Evolutionary conservation across 2,329 filamentous ascomycete species (phyloP), one percentile per base, ranked within the genome.

Genomic region (Metarhizium sp.): DNA sequence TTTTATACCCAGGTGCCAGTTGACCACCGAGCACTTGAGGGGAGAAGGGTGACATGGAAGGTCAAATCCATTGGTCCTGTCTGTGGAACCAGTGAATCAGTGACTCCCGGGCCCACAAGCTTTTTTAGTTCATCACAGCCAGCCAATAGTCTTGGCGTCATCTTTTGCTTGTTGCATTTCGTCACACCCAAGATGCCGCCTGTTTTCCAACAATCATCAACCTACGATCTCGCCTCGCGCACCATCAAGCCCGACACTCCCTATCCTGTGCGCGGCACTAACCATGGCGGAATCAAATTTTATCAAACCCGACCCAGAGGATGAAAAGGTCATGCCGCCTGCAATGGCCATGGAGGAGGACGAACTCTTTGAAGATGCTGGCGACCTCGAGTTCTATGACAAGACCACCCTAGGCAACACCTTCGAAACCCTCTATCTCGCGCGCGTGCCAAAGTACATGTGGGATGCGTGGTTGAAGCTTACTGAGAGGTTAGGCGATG

Each of bases 361-460:
- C 50, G 86, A 89, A 60, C 75, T 88, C 56, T 88, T 88, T 65
- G 74, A 78, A 62, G 76, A 79, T 61, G 79, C 79, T 6, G 77
- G 78, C 57, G 80, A 83, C 59, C 75, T 81, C 51, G 77, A 79
- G 54, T 82, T 82, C 63, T 81, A 77, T 60, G 75, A 78, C 57
- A 72, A 73, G 55, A 70, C 70, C 25, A 25, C 4, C 3, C 61
- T 69, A 3, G 70, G 68, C 55, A 71, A 71, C 54, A 64, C 67
- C 5, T 71, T 72, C 51, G 75, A 73, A 59, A 75, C 70, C 45
- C 73, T 81, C 54, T 95, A 90, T 75, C 78, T 95, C 51, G 86
- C 88, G 53, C 86, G 89, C 60, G 77, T 95, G 47, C 90, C 91
- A 20, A 84, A 84, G 60, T 87, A 88, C 67, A 78, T 95, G 56